These are phyloP conservation scores for Coemansia sp. DNA, from an alignment of 192 early-diverging fungal genomes.

Conservation along the genomic window DNA sequence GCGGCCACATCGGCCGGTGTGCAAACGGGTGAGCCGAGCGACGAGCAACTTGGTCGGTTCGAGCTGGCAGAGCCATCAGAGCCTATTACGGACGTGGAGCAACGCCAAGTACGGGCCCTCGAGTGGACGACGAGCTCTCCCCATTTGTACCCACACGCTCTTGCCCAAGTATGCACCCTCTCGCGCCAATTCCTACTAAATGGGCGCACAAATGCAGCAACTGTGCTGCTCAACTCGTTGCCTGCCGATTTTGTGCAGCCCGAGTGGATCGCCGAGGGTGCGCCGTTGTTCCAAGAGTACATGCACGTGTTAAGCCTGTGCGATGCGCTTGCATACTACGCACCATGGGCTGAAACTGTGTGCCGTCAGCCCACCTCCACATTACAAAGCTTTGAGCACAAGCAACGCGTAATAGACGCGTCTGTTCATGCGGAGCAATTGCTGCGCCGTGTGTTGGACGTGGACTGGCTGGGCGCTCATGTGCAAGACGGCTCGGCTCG, in stretches of 20 bases:
- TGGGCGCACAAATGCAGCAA: conserved; percentile 56
- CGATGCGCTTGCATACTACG: conserved; percentile 45
- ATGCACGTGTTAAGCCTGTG: conserved; percentile 51
- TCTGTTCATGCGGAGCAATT: conserved; percentile 31
- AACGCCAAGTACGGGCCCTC: conserved; percentile 57
- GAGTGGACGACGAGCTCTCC: conserved; percentile 59
- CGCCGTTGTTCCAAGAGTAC: conserved; percentile 46
- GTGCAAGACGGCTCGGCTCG: conserved; percentile 14
- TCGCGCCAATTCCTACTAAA: conserved; percentile 56
- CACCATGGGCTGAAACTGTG: conserved; percentile 41
- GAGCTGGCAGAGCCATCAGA: conserved; percentile 37
- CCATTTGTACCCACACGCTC: conserved; percentile 48
- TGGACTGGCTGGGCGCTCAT: conserved; percentile 37
- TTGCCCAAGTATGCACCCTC: conserved; percentile 53
- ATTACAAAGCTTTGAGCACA: conserved; percentile 43
- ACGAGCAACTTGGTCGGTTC: not conserved
- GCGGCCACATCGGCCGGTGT: conserved; percentile 44
- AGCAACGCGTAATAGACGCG: conserved; percentile 12
- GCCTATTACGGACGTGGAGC: conserved; percentile 22
- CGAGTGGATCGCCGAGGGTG: conserved; percentile 33
- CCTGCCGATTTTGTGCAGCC: conserved; percentile 49
- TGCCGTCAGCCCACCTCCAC: conserved; percentile 38
- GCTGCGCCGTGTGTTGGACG: conserved; percentile 41
- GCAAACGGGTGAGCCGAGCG: not conserved
- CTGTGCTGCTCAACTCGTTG: conserved; percentile 51